Conservation (phyloP, 2,329 filamentous ascomycete genomes). For the Corniculantispora saksenae region DNA sequence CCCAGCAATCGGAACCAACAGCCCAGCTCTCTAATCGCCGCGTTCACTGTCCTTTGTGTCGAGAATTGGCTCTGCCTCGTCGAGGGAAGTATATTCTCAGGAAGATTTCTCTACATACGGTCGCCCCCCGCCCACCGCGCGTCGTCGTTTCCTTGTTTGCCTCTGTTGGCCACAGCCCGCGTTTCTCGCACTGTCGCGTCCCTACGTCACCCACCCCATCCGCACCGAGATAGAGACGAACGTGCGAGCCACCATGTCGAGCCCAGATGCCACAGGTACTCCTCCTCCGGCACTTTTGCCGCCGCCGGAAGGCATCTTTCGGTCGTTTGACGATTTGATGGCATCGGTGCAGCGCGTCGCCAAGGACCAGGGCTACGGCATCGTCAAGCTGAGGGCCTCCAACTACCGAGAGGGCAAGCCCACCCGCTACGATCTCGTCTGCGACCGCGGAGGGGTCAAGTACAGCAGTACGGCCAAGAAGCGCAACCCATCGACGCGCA, state of each 20-base stretch:
- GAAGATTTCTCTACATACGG: not conserved
- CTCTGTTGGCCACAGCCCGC: not conserved
- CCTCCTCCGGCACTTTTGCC: conserved; percentile 51
- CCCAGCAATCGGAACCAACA: conserved; percentile 22
- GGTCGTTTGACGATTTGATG: conserved; percentile 60
- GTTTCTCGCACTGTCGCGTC: conserved; percentile 20
- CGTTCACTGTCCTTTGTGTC: conserved; percentile 8
- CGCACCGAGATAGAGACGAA: conserved; percentile 31
- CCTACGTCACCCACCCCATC: conserved; percentile 15
- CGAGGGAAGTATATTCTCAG: not conserved
- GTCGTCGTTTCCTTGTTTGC: not conserved
- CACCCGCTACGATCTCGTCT: conserved; percentile 63
- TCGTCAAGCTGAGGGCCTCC: conserved; percentile 63
- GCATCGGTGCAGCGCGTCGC: conserved; percentile 59
- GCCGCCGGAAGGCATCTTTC: conserved; percentile 61
- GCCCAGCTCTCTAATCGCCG: conserved; percentile 25
- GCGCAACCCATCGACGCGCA: conserved; percentile 63
- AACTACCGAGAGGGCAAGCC: conserved; percentile 65
- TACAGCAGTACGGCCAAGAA: conserved; percentile 67
- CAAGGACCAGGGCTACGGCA: conserved; percentile 63
- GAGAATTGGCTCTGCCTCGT: conserved; percentile 10
- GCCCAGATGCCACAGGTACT: conserved; percentile 34
- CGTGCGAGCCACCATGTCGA: conserved; percentile 12
- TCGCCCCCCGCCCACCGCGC: not conserved
- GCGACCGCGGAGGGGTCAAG: conserved; percentile 64